Conservation (phyloP, 805 yeast genomes). For the Hagleromyces aurorensis region DNA sequence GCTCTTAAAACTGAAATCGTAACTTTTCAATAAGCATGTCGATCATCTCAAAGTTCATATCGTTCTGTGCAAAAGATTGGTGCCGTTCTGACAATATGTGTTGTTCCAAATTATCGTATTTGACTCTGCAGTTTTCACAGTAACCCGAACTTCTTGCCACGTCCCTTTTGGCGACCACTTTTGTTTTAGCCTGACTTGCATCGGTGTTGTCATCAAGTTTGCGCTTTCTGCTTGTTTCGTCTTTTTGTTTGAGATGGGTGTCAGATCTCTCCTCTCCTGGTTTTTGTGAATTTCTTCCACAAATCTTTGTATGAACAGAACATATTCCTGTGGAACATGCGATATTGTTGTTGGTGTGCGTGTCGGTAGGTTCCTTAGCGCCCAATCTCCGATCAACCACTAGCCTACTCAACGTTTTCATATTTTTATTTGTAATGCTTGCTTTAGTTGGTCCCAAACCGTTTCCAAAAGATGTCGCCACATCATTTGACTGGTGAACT, state of each 20-base stretch:
- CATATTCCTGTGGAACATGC: too few species aligned
- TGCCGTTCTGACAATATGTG: constrained; percentile 69
- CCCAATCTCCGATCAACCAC: constrained; percentile 28
- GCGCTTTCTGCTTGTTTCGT: constrained; percentile 5
- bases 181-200: constrained; percentile 7
- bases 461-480: constrained; percentile 30
- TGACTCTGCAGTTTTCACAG: constrained; percentile 88
- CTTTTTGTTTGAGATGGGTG: constrained; percentile 1
- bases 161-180: constrained; percentile 12
- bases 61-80: constrained; percentile 66
- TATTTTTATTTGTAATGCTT: constrained; percentile 27
- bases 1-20: constrained; percentile 20
- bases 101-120: constrained; percentile 69
- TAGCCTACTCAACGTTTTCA: constrained; percentile 24
- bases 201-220: constrained; percentile 3
- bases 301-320: background rate
- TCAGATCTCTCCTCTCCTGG: constrained; percentile 3
- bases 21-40: constrained; percentile 56
- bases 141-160: constrained; percentile 51
- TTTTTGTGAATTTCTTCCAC: constrained; percentile 1
- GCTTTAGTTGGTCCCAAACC: constrained; percentile 31
- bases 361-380: constrained; percentile 6
- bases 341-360: constrained; percentile 12
- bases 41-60: constrained; percentile 63
- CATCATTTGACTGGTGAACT: constrained; percentile 31